Conservation (phyloP, 164 flowering plant genomes). For the Buxus sempervirens region DNA sequence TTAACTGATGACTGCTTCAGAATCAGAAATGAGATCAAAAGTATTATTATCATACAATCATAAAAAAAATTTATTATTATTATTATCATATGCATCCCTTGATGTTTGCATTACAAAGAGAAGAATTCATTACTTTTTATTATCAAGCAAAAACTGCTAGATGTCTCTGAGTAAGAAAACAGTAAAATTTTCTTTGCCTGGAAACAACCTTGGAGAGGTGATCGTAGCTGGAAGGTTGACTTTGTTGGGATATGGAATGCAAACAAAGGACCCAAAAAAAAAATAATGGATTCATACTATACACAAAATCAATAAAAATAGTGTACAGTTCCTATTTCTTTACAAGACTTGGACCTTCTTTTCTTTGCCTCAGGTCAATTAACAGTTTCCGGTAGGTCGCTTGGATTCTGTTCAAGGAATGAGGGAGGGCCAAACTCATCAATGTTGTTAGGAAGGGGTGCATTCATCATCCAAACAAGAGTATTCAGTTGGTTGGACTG, state of each 20-base stretch:
- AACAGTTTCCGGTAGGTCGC: conserved; percentile 20
- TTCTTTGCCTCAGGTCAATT: conserved; percentile 22
- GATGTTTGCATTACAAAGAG: no score
- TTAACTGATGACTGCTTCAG: no score
- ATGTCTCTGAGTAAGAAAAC: neutral
- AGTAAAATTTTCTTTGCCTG: neutral
- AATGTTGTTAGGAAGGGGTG: neutral
- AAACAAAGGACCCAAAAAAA: conserved; percentile 1
- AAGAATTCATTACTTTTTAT: no score
- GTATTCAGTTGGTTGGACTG: neutral
- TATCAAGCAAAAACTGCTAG: no score
- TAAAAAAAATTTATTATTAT: no score
- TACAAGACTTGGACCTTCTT: conserved; percentile 18
- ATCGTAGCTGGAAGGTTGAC: no score
- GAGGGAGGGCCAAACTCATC: neutral
- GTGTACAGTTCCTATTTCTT: conserved; percentile 26
- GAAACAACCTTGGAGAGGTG: no score
- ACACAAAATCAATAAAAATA: conserved; percentile 29
- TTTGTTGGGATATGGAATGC: no score
- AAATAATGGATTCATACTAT: conserved; percentile 29
- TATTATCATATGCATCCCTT: no score
- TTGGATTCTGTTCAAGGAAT: neutral
- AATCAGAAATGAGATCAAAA: no score
- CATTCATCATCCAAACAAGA: neutral
- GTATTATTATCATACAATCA: no score